phyloP scores from a whole-genome alignment of 1,139 yeast genomes.

The Pichia inconspicua region DNA sequence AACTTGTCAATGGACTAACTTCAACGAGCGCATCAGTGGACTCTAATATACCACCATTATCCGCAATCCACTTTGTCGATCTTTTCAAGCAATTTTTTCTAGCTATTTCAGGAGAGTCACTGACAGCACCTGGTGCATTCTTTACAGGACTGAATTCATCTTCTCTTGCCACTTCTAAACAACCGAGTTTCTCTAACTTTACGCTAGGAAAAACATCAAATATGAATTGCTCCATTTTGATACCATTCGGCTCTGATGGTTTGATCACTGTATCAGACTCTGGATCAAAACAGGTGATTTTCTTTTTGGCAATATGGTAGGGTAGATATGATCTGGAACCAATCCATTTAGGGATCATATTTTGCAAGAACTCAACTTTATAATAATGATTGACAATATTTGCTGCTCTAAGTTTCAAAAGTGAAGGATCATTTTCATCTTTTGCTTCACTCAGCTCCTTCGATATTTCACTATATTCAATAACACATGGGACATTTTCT shows the following conservation, averaged over 20 bases:
- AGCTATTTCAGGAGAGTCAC: conserved; percentile 84
- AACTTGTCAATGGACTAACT: conserved; percentile 66
- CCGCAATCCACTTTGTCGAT: conserved; percentile 68
- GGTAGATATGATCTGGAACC: conserved; percentile 62
- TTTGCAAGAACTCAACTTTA: conserved; percentile 60
- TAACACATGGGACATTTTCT: conserved; percentile 69
- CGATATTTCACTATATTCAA: conserved; percentile 90
- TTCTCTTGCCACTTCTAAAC: conserved; percentile 79
- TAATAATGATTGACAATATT: conserved; percentile 97
- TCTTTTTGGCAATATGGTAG: conserved; percentile 89
- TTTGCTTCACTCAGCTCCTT: conserved; percentile 57
- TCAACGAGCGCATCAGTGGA: conserved; percentile 55
- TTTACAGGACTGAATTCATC: conserved; percentile 92
- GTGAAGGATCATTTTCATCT: conserved; percentile 42
- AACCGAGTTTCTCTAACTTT: conserved; percentile 69
- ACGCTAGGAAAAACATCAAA: conserved; percentile 91
- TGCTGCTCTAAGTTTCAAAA: conserved; percentile 80
- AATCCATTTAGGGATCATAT: conserved; percentile 64
- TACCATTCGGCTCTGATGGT: conserved; percentile 78
- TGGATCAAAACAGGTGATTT: conserved; percentile 46
- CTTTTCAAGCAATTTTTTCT: conserved; percentile 55
- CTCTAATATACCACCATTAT: conserved; percentile 56
- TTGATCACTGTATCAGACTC: conserved; percentile 41
- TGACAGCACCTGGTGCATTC: conserved; percentile 74
- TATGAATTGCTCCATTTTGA: conserved; percentile 92